Base-by-base conservation (phyloP, 2,329 filamentous ascomycete species). In the Verticillium isaacii region DNA sequence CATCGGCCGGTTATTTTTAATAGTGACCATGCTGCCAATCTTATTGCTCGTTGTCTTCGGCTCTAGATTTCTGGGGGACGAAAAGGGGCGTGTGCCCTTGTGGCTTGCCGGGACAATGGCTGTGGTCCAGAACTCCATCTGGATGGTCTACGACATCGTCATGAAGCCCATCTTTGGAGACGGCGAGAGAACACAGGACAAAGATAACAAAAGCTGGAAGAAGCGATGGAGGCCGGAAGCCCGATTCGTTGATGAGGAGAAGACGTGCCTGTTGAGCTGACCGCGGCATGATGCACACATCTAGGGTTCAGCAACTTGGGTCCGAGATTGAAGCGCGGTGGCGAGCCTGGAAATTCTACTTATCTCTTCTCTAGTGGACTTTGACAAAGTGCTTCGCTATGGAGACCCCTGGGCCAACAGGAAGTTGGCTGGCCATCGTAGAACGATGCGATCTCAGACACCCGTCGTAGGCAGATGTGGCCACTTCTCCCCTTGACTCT, bases 101-200 rank as follows among this genome's bases (percentile, higher is more conserved):
- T 96, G 91, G 91, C 65, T 94, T 58, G 81, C 78, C 2, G 73
- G 73, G 9, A 59, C 83, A 91, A 65, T 94, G 58, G 81, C 78
- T 2, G 73, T 73, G 17, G 59, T 83, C 0, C 78, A 82, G 61
- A 80, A 76, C 17, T 12, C 75, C 3, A 63, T 78, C 11, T 85
- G 82, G 82, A 67, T 72, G 62, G 66, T 64, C 3, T 83, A 85
- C 58, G 82, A 84, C 59, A 34, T 32, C 1, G 71, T 80, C 2
- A 72, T 80, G 66, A 88, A 86, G 73, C 77, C 75, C 1, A 50
- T 89, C 0, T 97, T 96, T 79, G 94, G 94, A 0, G 91, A 98
- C 71, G 95, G 95, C 0, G 94, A 98, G 80, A 85, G 83, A 68
- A 88, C 86, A 3, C 66, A 74, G 36, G 72, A 73, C 36, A 65